Evolutionary conservation across 1,284 basidiomycete genomes (phyloP).

Genomic region (Trametes hirsuta): DNA sequence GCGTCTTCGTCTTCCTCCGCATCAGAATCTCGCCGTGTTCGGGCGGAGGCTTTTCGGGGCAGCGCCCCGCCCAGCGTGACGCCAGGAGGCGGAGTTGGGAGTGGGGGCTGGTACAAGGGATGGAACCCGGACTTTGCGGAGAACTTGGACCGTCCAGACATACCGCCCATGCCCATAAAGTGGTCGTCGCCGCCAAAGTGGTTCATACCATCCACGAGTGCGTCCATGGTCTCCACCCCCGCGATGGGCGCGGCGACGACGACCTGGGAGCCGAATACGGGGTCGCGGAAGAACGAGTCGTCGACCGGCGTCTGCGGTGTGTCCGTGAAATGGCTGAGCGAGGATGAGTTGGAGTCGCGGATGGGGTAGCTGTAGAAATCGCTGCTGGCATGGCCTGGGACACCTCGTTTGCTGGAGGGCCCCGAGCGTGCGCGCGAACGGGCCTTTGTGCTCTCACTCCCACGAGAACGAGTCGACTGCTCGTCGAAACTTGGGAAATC

Average conservation of each 20-base stretch:
- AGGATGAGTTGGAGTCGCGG: constrained; percentile 67
- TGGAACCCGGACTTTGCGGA: constrained; percentile 45
- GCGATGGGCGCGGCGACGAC: constrained; percentile 74
- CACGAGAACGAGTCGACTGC: constrained; percentile 14
- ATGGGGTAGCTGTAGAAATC: constrained; percentile 43
- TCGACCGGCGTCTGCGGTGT: constrained; percentile 71
- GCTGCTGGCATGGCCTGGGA: constrained; percentile 40
- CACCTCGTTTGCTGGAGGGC: constrained; percentile 47
- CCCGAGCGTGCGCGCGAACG: constrained; percentile 50
- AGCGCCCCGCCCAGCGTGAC: constrained; percentile 71
- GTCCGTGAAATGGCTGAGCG: constrained; percentile 58
- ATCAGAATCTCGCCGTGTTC: constrained; percentile 45
- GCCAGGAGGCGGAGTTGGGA: constrained; percentile 80
- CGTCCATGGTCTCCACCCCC: constrained; percentile 84
- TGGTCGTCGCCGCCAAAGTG: constrained; percentile 52
- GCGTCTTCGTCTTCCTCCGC: constrained; percentile 46
- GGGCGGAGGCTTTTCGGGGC: constrained; percentile 40
- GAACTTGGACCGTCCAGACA: constrained; percentile 53
- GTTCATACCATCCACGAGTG: constrained; percentile 85
- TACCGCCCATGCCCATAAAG: constrained; percentile 44
- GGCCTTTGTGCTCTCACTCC: constrained; percentile 25
- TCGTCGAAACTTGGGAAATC: constrained; percentile 29
- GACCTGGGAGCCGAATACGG: constrained; percentile 59
- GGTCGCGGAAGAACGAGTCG: constrained; percentile 45
- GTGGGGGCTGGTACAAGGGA: constrained; percentile 76